Conservation (phyloP, 2,329 filamentous ascomycete species). For the Phaeophleospora eucalypticola region DNA sequence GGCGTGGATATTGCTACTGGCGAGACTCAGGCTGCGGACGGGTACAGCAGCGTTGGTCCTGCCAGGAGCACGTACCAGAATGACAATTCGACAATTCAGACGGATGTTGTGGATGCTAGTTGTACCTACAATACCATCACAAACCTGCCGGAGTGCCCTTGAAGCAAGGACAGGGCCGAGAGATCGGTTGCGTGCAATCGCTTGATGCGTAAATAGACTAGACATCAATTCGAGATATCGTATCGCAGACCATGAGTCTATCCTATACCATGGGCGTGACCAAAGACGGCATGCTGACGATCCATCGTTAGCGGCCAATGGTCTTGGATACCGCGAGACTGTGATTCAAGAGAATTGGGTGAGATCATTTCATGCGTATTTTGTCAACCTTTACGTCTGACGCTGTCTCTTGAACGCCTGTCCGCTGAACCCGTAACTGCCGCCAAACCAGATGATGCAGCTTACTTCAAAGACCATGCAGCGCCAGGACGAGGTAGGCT, state of each 20-base stretch:
- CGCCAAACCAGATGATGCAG: constrained; percentile 10
- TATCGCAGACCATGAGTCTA: too few relatives aligned
- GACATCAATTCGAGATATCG: too few relatives aligned
- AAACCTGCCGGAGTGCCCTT: constrained; percentile 6
- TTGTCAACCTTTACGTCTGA: constrained; percentile 14
- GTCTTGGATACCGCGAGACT: too few relatives aligned
- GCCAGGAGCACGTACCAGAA: constrained; percentile 22
- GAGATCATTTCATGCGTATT: constrained; percentile 9
- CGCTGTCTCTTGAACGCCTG: constrained; percentile 17
- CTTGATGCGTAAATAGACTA: too few relatives aligned
- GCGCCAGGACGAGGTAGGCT: constrained; percentile 1
- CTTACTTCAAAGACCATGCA: constrained; percentile 15
- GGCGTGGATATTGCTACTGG: constrained; percentile 52
- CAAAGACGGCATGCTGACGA: too few relatives aligned
- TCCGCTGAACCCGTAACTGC: constrained; percentile 13
- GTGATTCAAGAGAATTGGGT: not conserved
- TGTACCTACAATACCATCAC: constrained; percentile 8
- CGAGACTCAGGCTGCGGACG: constrained; percentile 29
- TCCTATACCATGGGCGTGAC: too few relatives aligned
- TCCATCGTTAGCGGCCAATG: too few relatives aligned
- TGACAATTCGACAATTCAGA: constrained; percentile 10
- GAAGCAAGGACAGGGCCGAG: not conserved
- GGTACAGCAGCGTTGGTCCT: constrained; percentile 20
- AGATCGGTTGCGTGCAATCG: too few relatives aligned
- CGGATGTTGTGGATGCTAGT: constrained; percentile 6